phyloP scores from a whole-genome alignment of 2,329 filamentous ascomycete genomes.

The Xylaria sp. region DNA sequence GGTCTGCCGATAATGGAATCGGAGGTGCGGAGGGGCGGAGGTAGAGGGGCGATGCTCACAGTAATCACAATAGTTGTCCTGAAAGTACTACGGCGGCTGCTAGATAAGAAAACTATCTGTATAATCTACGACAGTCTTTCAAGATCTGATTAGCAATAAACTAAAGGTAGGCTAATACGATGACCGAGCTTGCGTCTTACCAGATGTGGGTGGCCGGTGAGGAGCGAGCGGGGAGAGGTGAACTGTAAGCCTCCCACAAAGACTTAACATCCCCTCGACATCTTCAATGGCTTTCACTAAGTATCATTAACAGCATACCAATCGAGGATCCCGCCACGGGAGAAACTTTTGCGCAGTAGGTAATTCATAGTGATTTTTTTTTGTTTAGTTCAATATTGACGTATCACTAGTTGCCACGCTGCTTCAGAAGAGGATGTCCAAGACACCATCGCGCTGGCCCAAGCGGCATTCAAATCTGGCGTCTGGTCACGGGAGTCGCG shows the following conservation, averaged over 20 bases:
- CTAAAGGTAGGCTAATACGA: constrained; percentile 4
- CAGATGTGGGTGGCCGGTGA: constrained; percentile 50
- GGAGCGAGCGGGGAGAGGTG: constrained; percentile 48
- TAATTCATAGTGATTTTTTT: neutral
- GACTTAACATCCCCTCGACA: constrained; percentile 20
- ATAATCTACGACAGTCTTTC: too few species aligned
- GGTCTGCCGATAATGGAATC: too few species aligned
- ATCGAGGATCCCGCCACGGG: constrained; percentile 61
- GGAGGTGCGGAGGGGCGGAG: constrained; percentile 10
- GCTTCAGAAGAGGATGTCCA: constrained; percentile 54
- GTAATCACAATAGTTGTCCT: too few species aligned
- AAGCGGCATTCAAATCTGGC: constrained; percentile 55
- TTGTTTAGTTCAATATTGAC: neutral
- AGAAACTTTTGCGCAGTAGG: constrained; percentile 57
- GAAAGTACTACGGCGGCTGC: neutral
- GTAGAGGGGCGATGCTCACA: neutral
- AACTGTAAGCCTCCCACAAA: constrained; percentile 47
- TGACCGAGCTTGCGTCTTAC: constrained; percentile 29
- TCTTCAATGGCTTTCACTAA: neutral
- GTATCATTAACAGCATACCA: constrained; percentile 48
- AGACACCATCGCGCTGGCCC: constrained; percentile 48
- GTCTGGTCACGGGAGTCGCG: constrained; percentile 63
- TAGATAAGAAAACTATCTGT: too few species aligned
- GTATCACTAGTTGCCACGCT: constrained; percentile 50
- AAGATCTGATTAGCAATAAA: too few species aligned